Evolutionary conservation across 2,329 filamentous ascomycete species (phyloP), one percentile per base, ranked within the genome.

Genomic region (Aspergillus piperis): DNA sequence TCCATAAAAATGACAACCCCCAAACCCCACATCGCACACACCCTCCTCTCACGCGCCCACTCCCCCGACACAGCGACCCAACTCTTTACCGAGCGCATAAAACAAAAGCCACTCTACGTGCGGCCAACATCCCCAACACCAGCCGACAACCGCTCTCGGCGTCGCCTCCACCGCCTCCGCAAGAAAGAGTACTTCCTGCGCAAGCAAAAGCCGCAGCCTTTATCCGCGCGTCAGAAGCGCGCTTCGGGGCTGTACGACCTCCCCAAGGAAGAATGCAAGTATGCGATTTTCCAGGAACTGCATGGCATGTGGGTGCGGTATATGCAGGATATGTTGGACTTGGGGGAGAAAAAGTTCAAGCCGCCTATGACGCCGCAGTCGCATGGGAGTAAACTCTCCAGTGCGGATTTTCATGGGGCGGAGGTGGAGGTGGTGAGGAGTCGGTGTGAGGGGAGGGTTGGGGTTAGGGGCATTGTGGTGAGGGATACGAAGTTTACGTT

Each of bases 361-460:
- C 62, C 59, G 63, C 48, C 64, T 38, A 84, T 88, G 2, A 90
- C 88, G 5, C 89, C 90, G 4, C 62, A 70, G 39, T 70, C 70
- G 44, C 76, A 78, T 64, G 80, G 80, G 19, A 74, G 72, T 55
- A 90, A 95, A 75, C 79, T 99, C 36, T 88, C 86, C 48, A 91
- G 89, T 59, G 94, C 93, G 1, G 95, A 99, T 77, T 94, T 92
- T 70, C 93, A 98, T 74, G 95, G 95, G 1, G 93, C 94, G 15
- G 81, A 87, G 67, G 75, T 97, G 19, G 87, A 92, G 77, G 91
- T 98, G 21, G 90, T 94, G 58, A 80, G 93, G 68, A 95, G 92
- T 74, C 80, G 85, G 30, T 97, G 93, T 73, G 85, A 89, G 15
- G 88, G 90, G 57, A 83, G 94, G 15, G 93, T 99, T 0, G 94